Evolutionary conservation across 768 basidiomycete species (phyloP).

Genomic region (Rhizopogon vesiculosus): DNA sequence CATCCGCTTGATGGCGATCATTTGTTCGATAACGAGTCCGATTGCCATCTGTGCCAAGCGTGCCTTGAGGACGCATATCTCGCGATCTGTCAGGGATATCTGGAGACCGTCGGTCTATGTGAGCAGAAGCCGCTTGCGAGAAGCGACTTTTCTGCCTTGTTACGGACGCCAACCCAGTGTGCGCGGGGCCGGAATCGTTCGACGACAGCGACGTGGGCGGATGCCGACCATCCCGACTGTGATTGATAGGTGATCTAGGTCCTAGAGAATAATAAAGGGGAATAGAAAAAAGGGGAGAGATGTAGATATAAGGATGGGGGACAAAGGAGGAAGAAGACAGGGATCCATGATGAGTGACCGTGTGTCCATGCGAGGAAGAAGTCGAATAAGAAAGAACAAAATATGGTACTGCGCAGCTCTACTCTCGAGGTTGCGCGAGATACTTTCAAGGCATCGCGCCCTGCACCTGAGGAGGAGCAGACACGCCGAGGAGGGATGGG

Average conservation of each 20-base stretch:
- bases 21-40: slow-evolving; percentile 14
- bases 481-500: slow-evolving; percentile 30
- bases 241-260: slow-evolving; percentile 31
- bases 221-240: slow-evolving; percentile 27
- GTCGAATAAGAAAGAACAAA: slow-evolving; percentile 32
- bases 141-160: slow-evolving; percentile 18
- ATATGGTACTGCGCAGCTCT: slow-evolving; percentile 28
- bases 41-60: slow-evolving; percentile 11
- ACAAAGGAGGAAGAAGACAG: slow-evolving; percentile 25
- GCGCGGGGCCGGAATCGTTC: slow-evolving; percentile 13
- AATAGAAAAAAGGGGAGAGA: slow-evolving; percentile 21
- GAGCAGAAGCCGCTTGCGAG: slow-evolving; percentile 11
- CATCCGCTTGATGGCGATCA: slow-evolving; percentile 5
- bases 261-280: slow-evolving; percentile 37
- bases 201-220: slow-evolving; percentile 8
- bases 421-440: slow-evolving; percentile 46
- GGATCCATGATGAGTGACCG: slow-evolving; percentile 38
- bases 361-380: slow-evolving; percentile 33
- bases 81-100: slow-evolving; percentile 12
- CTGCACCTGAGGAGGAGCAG: slow-evolving; percentile 36
- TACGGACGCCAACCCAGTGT: not conserved
- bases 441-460: slow-evolving; percentile 27
- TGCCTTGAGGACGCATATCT: slow-evolving; percentile 16
- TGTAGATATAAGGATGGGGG: slow-evolving; percentile 25
- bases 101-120: slow-evolving; percentile 7